Percentiles rank a stretch among this genome's conserved stretches.
These are phyloP conservation scores for Conoideocrella luteorostrata DNA, from an alignment of 2,329 filamentous ascomycete genomes.

Conservation along the genomic window DNA sequence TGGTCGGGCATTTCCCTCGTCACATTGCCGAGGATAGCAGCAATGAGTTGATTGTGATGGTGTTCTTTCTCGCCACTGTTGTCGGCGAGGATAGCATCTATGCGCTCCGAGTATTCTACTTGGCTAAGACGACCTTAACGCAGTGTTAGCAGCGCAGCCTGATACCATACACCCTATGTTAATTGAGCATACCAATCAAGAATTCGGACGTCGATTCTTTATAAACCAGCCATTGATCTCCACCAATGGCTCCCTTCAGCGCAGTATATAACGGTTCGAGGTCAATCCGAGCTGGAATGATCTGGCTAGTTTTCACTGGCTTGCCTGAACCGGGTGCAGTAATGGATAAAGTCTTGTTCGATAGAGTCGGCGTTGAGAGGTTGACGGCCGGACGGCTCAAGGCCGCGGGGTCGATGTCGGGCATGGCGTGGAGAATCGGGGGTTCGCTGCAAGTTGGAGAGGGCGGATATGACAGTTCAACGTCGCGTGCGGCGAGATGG, in stretches of 20 bases:
- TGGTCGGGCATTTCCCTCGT: slow-evolving; percentile 62
- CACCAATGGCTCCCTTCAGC: slow-evolving; percentile 52
- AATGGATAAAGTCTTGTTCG: slow-evolving; percentile 51
- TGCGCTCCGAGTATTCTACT: slow-evolving; percentile 49
- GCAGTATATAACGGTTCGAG: slow-evolving; percentile 58
- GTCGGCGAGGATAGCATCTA: slow-evolving; percentile 54
- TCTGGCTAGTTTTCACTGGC: slow-evolving; percentile 52
- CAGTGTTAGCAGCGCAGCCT: too few species aligned
- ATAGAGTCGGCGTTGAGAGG: slow-evolving; percentile 52
- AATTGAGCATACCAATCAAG: slow-evolving; percentile 48
- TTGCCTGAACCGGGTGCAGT: slow-evolving; percentile 44
- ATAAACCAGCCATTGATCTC: slow-evolving; percentile 58
- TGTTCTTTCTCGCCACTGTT: slow-evolving; percentile 54
- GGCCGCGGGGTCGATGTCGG: slow-evolving; percentile 65
- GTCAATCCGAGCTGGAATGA: slow-evolving; percentile 60
- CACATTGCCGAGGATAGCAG: slow-evolving; percentile 62
- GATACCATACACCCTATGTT: too few species aligned
- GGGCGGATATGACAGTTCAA: slow-evolving; percentile 4
- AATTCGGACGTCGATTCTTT: slow-evolving; percentile 59
- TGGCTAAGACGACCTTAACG: slow-evolving; percentile 63
- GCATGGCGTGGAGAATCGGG: slow-evolving; percentile 40
- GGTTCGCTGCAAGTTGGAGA: slow-evolving; percentile 19
- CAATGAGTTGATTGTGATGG: slow-evolving; percentile 61
- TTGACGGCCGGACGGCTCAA: slow-evolving; percentile 55
- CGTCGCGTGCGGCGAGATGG: slow-evolving; percentile 42